These are phyloP conservation scores for Lachnellula subtilissima DNA, from an alignment of 2,329 filamentous ascomycete genomes.

Conservation along the genomic window DNA sequence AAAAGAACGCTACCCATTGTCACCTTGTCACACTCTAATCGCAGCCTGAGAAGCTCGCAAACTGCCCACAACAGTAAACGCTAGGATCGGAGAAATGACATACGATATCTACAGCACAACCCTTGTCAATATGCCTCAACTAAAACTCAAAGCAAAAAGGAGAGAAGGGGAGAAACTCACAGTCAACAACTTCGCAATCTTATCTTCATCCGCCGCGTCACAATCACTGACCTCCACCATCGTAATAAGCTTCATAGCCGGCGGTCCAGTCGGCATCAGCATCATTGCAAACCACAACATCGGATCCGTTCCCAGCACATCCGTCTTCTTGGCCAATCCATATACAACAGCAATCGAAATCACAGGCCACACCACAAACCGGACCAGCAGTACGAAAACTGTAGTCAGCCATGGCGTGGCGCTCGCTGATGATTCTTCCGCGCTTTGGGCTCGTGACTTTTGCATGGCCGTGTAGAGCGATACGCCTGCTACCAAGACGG, in stretches of 20 bases:
- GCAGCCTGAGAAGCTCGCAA: constrained; percentile 31
- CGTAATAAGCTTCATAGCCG: constrained; percentile 44
- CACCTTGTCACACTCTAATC: constrained; percentile 3
- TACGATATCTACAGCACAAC: constrained; percentile 31
- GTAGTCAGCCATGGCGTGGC: constrained; percentile 46
- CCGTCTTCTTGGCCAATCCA: constrained; percentile 47
- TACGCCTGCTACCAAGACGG: constrained; percentile 63
- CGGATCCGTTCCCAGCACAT: constrained; percentile 50
- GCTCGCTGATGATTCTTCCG: background rate
- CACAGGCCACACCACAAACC: constrained; percentile 58
- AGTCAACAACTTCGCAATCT: constrained; percentile 41
- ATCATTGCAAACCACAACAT: constrained; percentile 59
- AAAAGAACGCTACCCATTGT: too few relatives aligned
- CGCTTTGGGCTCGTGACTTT: constrained; percentile 38
- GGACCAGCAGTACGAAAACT: constrained; percentile 45
- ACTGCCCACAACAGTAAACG: constrained; percentile 35
- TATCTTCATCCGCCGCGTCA: constrained; percentile 37
- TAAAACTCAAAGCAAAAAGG: too few relatives aligned
- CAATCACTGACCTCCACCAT: constrained; percentile 41
- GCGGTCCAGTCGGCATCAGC: constrained; percentile 44
- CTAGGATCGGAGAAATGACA: constrained; percentile 35
- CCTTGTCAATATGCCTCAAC: background rate
- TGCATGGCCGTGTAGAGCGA: constrained; percentile 53
- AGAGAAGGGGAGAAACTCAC: constrained; percentile 27
- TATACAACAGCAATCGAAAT: constrained; percentile 53